Conservation (phyloP, 164 flowering plant species). For the Pachysandra terminalis region DNA sequence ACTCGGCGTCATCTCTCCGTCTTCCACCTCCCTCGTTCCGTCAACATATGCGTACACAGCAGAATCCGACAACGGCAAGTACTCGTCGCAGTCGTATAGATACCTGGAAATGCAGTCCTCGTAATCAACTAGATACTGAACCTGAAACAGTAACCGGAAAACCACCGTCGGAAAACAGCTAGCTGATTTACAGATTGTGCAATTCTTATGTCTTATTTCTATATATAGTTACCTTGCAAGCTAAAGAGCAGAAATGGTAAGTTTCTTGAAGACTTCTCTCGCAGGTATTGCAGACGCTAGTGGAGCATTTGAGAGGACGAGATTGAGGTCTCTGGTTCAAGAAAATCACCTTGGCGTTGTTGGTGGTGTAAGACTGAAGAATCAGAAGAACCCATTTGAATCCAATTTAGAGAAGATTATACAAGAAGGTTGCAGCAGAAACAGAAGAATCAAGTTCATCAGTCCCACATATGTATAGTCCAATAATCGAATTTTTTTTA, state of each 20-base stretch:
- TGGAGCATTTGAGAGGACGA: constrained; percentile 23
- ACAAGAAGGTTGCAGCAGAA: too few relatives aligned
- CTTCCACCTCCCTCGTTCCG: constrained; percentile 8
- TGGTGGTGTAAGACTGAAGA: constrained; percentile 30
- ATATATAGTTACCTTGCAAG: constrained; percentile 40
- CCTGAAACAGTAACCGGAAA: constrained; percentile 7
- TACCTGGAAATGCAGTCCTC: constrained; percentile 23
- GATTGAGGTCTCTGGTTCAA: constrained; percentile 31
- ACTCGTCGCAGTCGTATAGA: constrained; percentile 21
- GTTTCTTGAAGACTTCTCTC: constrained; percentile 26
- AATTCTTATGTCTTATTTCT: too few relatives aligned
- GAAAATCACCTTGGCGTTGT: constrained; percentile 33
- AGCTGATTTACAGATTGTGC: too few relatives aligned
- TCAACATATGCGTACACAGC: constrained; percentile 8
- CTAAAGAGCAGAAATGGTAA: constrained; percentile 30
- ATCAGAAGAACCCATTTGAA: background rate
- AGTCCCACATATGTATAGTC: background rate
- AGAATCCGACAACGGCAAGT: constrained; percentile 10
- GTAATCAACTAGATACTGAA: constrained; percentile 12
- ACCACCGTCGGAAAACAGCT: background rate
- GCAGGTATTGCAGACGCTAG: constrained; percentile 23
- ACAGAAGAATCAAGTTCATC: too few relatives aligned
- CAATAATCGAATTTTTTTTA: background rate
- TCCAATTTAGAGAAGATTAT: background rate
- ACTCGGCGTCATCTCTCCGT: constrained; percentile 24